A percentile compares a stretch with the other conserved stretches of the same genome.
Conservation (phyloP, 2,329 filamentous ascomycete genomes). For the Phyllosticta ampelicida region DNA sequence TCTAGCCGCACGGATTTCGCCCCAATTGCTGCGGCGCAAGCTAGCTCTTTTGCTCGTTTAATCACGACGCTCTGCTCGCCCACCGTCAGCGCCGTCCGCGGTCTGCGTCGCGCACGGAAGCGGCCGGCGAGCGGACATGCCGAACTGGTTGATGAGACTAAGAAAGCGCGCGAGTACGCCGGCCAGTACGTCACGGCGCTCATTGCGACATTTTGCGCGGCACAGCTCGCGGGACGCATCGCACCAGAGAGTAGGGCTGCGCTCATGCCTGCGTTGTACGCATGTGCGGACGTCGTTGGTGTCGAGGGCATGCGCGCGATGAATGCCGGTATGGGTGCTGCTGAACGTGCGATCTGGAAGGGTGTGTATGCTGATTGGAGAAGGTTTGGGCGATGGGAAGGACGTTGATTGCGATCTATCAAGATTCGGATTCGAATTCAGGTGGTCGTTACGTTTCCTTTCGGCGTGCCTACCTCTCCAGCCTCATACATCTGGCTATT, state of each 20-base stretch:
- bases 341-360: constrained; percentile 27
- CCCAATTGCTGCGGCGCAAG: constrained; percentile 48
- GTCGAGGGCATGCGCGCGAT: constrained; percentile 24
- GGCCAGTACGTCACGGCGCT: constrained; percentile 48
- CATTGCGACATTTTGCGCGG: constrained; percentile 45
- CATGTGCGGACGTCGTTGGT: constrained; percentile 23
- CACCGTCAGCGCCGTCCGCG: constrained; percentile 44
- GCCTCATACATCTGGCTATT: not conserved
- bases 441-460: not conserved
- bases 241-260: constrained; percentile 41
- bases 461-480: not conserved
- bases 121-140: constrained; percentile 15
- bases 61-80: constrained; percentile 52
- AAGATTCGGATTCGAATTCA: not conserved
- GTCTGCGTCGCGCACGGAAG: constrained; percentile 23
- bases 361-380: constrained; percentile 28
- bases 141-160: constrained; percentile 47
- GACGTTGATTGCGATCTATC: not conserved
- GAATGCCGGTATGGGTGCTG: constrained; percentile 26
- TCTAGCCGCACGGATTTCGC: constrained; percentile 43
- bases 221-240: constrained; percentile 40
- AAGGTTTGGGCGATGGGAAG: constrained; percentile 16
- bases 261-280: constrained; percentile 47
- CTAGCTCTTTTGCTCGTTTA: constrained; percentile 40
- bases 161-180: constrained; percentile 46